Evolutionary conservation across 2,329 filamentous ascomycete species (phyloP).

Genomic region (Cladophialophora yegresii): DNA sequence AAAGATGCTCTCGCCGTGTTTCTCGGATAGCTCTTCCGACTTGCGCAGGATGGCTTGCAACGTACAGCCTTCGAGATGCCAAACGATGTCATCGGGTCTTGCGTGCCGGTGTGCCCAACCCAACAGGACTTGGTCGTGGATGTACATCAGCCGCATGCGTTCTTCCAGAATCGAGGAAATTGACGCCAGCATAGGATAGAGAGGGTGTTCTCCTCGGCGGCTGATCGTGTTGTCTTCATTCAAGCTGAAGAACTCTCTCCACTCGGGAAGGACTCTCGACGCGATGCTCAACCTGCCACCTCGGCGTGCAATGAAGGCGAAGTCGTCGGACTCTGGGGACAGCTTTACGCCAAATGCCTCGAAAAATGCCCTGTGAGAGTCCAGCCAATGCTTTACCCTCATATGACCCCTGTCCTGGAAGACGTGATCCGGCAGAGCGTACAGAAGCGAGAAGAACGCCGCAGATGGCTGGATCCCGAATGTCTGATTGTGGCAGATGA

Average conservation of each 20-base stretch:
- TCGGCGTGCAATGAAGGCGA: slow-evolving; percentile 13
- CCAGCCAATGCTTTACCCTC: slow-evolving; percentile 19
- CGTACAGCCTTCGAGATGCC: slow-evolving; percentile 30
- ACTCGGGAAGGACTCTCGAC: slow-evolving; percentile 17
- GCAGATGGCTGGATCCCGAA: slow-evolving; percentile 17
- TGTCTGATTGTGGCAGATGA: slow-evolving; percentile 27
- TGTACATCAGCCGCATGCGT: slow-evolving; percentile 23
- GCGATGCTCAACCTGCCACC: slow-evolving; percentile 1
- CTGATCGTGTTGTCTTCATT: slow-evolving; percentile 13
- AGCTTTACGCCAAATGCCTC: slow-evolving; percentile 5
- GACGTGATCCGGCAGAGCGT: slow-evolving; percentile 19
- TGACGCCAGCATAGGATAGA: slow-evolving; percentile 20
- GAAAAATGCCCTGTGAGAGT: slow-evolving; percentile 17
- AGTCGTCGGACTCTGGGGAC: background rate
- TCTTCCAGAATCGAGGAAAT: slow-evolving; percentile 23
- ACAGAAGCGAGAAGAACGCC: slow-evolving; percentile 24
- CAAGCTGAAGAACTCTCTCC: slow-evolving; percentile 26
- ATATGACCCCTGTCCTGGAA: slow-evolving; percentile 9
- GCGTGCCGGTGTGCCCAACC: slow-evolving; percentile 29
- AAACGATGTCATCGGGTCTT: slow-evolving; percentile 21
- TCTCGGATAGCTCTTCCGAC: slow-evolving; percentile 7
- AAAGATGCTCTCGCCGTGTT: slow-evolving; percentile 16
- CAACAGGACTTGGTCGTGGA: slow-evolving; percentile 21
- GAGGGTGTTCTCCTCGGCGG: slow-evolving; percentile 16
- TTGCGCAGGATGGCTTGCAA: slow-evolving; percentile 25